Conservation (phyloP, 768 basidiomycete species). For the Pholiota conissans region DNA sequence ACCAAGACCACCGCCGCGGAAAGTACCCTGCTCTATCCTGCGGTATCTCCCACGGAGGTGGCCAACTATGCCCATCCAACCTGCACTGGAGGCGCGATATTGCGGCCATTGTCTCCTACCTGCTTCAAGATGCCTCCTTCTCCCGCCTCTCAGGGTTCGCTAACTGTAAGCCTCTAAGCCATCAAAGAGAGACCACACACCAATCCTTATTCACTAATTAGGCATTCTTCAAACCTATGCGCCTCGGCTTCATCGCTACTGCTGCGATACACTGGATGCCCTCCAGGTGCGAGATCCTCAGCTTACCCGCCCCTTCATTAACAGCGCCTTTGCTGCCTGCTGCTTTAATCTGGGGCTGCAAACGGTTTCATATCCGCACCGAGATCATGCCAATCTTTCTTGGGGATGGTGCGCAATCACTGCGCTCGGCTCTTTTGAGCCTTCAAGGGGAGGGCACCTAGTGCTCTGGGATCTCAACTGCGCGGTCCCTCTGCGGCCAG, state of each 20-base stretch:
- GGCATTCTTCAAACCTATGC: too few relatives aligned
- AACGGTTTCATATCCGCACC: slow-evolving; percentile 2
- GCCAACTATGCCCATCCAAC: slow-evolving; percentile 8
- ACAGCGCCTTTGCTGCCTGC: not conserved
- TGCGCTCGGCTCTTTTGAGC: slow-evolving; percentile 4
- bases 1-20: slow-evolving; percentile 5
- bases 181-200: too few relatives aligned
- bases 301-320: not conserved
- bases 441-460: slow-evolving; percentile 11
- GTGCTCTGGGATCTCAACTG: slow-evolving; percentile 13
- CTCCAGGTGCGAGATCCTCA: not conserved
- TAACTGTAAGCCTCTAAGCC: slow-evolving; percentile 7
- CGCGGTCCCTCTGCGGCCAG: slow-evolving; percentile 10
- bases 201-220: too few relatives aligned
- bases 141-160: slow-evolving; percentile 8
- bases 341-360: slow-evolving; percentile 5
- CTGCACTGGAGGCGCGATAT: not conserved
- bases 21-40: slow-evolving; percentile 3
- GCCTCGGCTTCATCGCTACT: too few relatives aligned
- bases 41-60: slow-evolving; percentile 15
- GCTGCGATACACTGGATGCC: too few relatives aligned
- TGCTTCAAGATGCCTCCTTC: not conserved
- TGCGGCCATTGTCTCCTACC: too few relatives aligned
- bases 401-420: slow-evolving; percentile 1
- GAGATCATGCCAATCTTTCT: not conserved